Conservation (phyloP, 805 yeast genomes). For the Hemisphaericaspora nanyangensis region DNA sequence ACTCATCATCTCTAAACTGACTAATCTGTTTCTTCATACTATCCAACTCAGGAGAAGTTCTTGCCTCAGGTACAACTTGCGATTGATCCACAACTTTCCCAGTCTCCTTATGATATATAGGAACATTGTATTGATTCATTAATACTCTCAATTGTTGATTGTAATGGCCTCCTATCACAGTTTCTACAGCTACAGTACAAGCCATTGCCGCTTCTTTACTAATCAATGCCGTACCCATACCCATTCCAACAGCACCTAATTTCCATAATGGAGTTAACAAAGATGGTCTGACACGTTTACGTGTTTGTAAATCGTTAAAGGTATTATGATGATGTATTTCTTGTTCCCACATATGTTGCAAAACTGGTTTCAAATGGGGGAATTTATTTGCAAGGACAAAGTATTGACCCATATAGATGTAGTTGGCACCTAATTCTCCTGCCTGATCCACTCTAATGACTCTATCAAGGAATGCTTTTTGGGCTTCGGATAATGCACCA, state of each 20-base stretch:
- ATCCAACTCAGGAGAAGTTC: constrained; percentile 51
- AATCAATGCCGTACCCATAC: constrained; percentile 78
- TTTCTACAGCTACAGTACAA: constrained; percentile 97
- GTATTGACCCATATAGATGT: constrained; percentile 89
- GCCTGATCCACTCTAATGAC: constrained; percentile 94
- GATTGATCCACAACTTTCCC: constrained; percentile 23
- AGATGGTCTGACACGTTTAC: constrained; percentile 86
- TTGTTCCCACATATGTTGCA: constrained; percentile 98
- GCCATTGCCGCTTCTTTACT: constrained; percentile 99
- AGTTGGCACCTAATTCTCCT: constrained; percentile 94
- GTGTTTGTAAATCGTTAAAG: constrained; percentile 71
- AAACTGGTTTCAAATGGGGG: constrained; percentile 73
- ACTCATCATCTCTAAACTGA: constrained; percentile 86
- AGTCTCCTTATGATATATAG: constrained; percentile 31
- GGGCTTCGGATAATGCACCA: constrained; percentile 47
- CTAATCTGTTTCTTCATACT: constrained; percentile 60
- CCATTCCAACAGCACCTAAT: constrained; percentile 81
- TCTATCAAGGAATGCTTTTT: constrained; percentile 66
- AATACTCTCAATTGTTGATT: constrained; percentile 82
- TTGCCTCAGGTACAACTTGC: constrained; percentile 19
- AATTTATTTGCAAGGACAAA: constrained; percentile 63
- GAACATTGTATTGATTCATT: constrained; percentile 58
- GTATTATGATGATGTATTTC: constrained; percentile 88
- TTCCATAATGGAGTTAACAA: constrained; percentile 92
- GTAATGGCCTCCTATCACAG: constrained; percentile 95